Base-by-base conservation (phyloP, 345 rosid species). In the Arabis hirsuta region DNA sequence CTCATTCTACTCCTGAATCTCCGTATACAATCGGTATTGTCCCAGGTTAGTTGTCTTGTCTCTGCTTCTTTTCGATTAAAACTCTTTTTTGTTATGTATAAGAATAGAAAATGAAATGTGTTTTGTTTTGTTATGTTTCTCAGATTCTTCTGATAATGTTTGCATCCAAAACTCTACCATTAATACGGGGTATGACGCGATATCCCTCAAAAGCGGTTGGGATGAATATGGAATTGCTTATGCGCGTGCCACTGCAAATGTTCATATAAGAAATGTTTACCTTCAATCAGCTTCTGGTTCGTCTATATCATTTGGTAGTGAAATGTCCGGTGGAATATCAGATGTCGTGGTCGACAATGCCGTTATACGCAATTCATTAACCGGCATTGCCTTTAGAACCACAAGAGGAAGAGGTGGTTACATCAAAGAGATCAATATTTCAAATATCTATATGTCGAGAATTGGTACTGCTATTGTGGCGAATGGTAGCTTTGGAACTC, bases 171-270 rank as follows among this genome's bases (percentile, higher is more conserved):
- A 88, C 65, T 80, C 81, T 12, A 77, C 71, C 76, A 84, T 86
- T 34, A 77, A 77, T 7, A 77, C 81, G n/a, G 88, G 93, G 3
- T 78, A 85, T 22, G 93, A 86, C 61, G 82, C 82, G 0, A 81
- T 88, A 2, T 82, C 82, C 2, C 80, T 84, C 4, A 84, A 88
- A 73, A 88, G 93, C 16, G 93, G 93, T 38, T 86, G 93, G 93
- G 93, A 88, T 27, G 82, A 86, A 71, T 88, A 86, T 36, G 90
- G 90, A 14, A 83, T 86, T 2, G 62, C 82, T 0, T 85, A 78
- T 3, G 70, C 80, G 9, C 80, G 67, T 41, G 82, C 74, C 6
- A 88, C 83, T 65, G 13, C 69, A 3, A 70, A 76, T 19, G 76
- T 85, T 70, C 80, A 81, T 27, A 82, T 85, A 53, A 73, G 88